Conservation (phyloP, 495 filamentous ascomycete species). For the Physcia stellaris region DNA sequence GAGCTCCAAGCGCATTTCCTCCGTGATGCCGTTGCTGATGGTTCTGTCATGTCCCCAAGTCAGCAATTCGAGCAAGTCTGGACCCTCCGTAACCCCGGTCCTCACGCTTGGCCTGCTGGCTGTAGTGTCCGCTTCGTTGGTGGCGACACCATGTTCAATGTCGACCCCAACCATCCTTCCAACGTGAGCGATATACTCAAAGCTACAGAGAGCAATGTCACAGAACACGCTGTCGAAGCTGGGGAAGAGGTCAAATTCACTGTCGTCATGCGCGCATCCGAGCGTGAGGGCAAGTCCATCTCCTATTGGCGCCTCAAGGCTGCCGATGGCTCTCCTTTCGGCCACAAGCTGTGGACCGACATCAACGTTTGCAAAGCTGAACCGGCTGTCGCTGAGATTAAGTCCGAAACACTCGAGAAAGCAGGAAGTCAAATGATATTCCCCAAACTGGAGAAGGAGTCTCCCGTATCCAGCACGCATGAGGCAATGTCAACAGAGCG, state of each 20-base stretch:
- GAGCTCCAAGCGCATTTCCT: conserved; percentile 61
- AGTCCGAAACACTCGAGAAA: conserved; percentile 15
- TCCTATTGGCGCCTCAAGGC: conserved; percentile 95
- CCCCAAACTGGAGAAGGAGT: conserved; percentile 92
- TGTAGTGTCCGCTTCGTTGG: conserved; percentile 84
- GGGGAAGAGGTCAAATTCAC: conserved; percentile 70
- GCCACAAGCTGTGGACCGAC: conserved; percentile 91
- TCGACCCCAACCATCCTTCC: conserved; percentile 63
- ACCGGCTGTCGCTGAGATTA: conserved; percentile 9
- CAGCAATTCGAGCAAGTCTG: conserved; percentile 78
- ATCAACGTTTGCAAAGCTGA: conserved; percentile 45
- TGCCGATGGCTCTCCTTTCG: conserved; percentile 68
- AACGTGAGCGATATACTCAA: conserved; percentile 55
- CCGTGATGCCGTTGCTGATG: conserved; percentile 65
- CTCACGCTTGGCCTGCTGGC: conserved; percentile 67
- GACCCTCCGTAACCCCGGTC: conserved; percentile 79
- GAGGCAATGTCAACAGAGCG: too few relatives aligned
- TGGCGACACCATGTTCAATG: conserved; percentile 87
- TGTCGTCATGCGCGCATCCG: conserved; percentile 68
- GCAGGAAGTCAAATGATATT: conserved; percentile 75
- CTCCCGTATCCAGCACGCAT: conserved; percentile 67
- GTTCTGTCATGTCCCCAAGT: conserved; percentile 52
- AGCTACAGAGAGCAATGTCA: conserved; percentile 69
- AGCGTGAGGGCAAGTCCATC: conserved; percentile 57
- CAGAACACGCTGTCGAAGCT: conserved; percentile 49